These are phyloP conservation scores for Amanita rimosa DNA, from an alignment of 768 basidiomycete genomes.

Conservation along the genomic window DNA sequence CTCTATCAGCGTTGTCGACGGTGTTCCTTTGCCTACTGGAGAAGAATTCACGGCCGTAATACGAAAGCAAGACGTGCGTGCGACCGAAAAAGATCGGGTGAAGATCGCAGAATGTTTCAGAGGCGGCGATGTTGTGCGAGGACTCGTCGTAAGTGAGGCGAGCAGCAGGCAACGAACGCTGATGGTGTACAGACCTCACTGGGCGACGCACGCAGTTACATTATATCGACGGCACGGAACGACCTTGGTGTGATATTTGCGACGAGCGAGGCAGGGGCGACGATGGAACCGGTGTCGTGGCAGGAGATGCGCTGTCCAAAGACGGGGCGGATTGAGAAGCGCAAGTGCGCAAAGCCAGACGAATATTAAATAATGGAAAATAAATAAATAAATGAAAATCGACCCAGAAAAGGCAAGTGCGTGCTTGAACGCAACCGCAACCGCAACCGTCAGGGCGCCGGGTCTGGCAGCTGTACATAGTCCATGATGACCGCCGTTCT, in stretches of 20 bases:
- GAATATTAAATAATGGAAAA: constrained; percentile 23
- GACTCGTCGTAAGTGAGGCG: constrained; percentile 54
- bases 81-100: constrained; percentile 83
- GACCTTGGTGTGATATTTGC: constrained; percentile 90
- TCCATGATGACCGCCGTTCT: constrained; percentile 64
- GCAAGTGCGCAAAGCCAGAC: constrained; percentile 84
- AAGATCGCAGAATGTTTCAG: constrained; percentile 88
- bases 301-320: constrained; percentile 84
- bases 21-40: constrained; percentile 65
- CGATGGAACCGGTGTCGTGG: constrained; percentile 80
- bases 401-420: constrained; percentile 18
- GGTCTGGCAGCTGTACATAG: constrained; percentile 2
- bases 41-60: constrained; percentile 90
- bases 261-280: constrained; percentile 72
- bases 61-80: constrained; percentile 77
- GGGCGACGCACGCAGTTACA: constrained; percentile 87
- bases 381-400: constrained; percentile 9
- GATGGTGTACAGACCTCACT: constrained; percentile 61
- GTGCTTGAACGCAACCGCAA: constrained; percentile 6
- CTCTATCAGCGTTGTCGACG: constrained; percentile 82
- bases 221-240: constrained; percentile 83
- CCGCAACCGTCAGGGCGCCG: constrained; percentile 4
- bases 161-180: constrained; percentile 7
- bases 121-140: constrained; percentile 84
- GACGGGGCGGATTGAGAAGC: constrained; percentile 67